Evolutionary conservation across 2,329 filamentous ascomycete species (phyloP).

Genomic region (Penicillium sp.): DNA sequence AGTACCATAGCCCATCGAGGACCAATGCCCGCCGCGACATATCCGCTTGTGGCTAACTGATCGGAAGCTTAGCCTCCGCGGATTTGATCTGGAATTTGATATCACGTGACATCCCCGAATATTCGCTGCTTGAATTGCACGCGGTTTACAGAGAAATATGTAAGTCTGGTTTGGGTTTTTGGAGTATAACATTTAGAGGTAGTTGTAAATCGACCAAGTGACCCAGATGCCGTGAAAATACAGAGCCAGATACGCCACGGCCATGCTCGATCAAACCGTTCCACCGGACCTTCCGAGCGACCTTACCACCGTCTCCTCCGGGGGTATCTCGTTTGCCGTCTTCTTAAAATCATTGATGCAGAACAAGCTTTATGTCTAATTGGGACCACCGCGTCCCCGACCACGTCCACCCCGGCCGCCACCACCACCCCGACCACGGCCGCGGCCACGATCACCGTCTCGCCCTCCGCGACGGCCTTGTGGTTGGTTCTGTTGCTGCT

Average conservation of each 20-base stretch:
- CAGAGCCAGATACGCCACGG: slow-evolving; percentile 43
- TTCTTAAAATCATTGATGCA: slow-evolving; percentile 18
- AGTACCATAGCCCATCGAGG: slow-evolving; percentile 44
- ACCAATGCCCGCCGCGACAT: slow-evolving; percentile 38
- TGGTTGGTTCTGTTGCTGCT: slow-evolving; percentile 75
- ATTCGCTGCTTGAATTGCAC: background rate
- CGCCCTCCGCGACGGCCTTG: slow-evolving; percentile 44
- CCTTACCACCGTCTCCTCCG: slow-evolving; percentile 28
- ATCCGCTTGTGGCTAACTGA: slow-evolving; percentile 18
- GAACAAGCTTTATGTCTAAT: slow-evolving; percentile 19
- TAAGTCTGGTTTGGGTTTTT: slow-evolving; percentile 5
- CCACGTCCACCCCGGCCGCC: slow-evolving; percentile 35
- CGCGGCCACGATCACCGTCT: slow-evolving; percentile 36
- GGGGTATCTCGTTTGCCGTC: slow-evolving; percentile 39
- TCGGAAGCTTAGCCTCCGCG: slow-evolving; percentile 5
- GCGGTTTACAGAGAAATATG: background rate
- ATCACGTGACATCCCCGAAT: slow-evolving; percentile 15
- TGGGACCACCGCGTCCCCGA: slow-evolving; percentile 42
- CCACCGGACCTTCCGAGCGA: slow-evolving; percentile 31
- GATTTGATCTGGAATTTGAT: slow-evolving; percentile 7
- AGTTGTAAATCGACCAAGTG: slow-evolving; percentile 21
- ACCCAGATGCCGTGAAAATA: slow-evolving; percentile 35
- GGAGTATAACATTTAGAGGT: slow-evolving; percentile 17
- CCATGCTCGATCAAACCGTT: slow-evolving; percentile 39
- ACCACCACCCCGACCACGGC: slow-evolving; percentile 45